Conservation (phyloP, 768 basidiomycete genomes). For the Hypholoma sublateritium region DNA sequence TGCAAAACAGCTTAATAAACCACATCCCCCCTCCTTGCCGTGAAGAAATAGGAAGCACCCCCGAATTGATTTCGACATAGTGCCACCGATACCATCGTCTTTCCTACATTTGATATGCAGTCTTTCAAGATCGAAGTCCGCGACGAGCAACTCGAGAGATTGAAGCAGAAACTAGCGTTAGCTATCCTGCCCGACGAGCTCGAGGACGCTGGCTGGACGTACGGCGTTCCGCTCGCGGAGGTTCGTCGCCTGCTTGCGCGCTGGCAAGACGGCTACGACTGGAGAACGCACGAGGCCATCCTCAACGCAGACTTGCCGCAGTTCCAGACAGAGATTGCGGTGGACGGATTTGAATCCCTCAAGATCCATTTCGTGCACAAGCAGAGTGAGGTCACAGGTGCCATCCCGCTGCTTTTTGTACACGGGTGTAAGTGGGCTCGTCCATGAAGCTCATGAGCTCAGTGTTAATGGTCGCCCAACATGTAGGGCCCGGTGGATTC, state of each 20-base stretch:
- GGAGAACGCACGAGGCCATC: constrained; percentile 48
- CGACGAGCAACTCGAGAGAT: background rate
- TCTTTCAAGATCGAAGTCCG: constrained; percentile 3
- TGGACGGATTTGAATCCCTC: constrained; percentile 43
- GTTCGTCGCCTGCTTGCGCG: constrained; percentile 43
- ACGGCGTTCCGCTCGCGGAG: constrained; percentile 51
- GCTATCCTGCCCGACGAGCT: constrained; percentile 58
- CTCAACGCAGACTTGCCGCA: constrained; percentile 55
- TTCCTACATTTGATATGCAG: background rate
- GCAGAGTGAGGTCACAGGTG: constrained; percentile 39
- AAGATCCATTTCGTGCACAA: constrained; percentile 60
- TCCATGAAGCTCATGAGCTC: background rate
- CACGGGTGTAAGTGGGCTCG: constrained; percentile 46
- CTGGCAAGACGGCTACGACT: constrained; percentile 55
- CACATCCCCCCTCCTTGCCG: too few relatives aligned
- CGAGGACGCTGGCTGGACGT: constrained; percentile 47
- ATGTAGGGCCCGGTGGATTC: constrained; percentile 61
- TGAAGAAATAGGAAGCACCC: too few relatives aligned
- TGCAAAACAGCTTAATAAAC: too few relatives aligned
- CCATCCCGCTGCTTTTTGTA: constrained; percentile 44
- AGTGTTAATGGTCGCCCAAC: background rate
- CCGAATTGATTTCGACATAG: too few relatives aligned
- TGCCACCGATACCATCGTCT: too few relatives aligned
- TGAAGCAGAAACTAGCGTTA: constrained; percentile 34
- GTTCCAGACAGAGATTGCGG: constrained; percentile 52